A percentile compares a stretch with the other conserved stretches of the same genome.
Evolutionary conservation across 2,329 filamentous ascomycete species (phyloP).

Genomic region (Fusarium tanahbumbuense): DNA sequence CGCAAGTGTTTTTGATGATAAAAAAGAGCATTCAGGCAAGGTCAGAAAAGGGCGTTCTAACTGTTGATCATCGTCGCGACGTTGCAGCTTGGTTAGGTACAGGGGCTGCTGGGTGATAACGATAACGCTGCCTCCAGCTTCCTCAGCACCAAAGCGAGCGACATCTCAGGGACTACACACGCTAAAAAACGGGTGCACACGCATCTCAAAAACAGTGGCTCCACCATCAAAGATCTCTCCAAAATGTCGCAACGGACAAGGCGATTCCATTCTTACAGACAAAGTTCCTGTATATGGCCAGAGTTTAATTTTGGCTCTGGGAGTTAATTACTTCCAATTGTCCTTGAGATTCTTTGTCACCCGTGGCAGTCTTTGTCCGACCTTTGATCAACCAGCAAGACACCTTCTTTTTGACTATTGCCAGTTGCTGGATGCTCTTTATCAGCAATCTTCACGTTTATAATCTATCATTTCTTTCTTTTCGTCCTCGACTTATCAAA

Average conservation of each 20-base stretch:
- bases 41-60: constrained; percentile 31
- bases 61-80: constrained; percentile 39
- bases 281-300: constrained; percentile 20
- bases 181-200: constrained; percentile 41
- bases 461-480: constrained; percentile 3
- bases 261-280: constrained; percentile 36
- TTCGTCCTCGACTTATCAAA: constrained; percentile 1
- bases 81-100: constrained; percentile 36
- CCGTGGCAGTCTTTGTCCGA: constrained; percentile 41
- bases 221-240: constrained; percentile 38
- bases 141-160: constrained; percentile 35
- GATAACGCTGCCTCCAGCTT: constrained; percentile 29
- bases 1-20: constrained; percentile 38
- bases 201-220: constrained; percentile 39
- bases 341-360: constrained; percentile 34
- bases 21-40: constrained; percentile 40
- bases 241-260: constrained; percentile 36
- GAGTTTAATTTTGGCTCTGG: constrained; percentile 34
- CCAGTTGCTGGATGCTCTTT: constrained; percentile 19
- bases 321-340: constrained; percentile 17
- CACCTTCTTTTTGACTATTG: constrained; percentile 18
- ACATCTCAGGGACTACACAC: constrained; percentile 40
- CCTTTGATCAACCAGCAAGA: constrained; percentile 27
- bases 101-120: constrained; percentile 38
- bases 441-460: constrained; percentile 15